Base-by-base conservation (phyloP, 139 green algal species). In the Chlamydomonas urium region DNA sequence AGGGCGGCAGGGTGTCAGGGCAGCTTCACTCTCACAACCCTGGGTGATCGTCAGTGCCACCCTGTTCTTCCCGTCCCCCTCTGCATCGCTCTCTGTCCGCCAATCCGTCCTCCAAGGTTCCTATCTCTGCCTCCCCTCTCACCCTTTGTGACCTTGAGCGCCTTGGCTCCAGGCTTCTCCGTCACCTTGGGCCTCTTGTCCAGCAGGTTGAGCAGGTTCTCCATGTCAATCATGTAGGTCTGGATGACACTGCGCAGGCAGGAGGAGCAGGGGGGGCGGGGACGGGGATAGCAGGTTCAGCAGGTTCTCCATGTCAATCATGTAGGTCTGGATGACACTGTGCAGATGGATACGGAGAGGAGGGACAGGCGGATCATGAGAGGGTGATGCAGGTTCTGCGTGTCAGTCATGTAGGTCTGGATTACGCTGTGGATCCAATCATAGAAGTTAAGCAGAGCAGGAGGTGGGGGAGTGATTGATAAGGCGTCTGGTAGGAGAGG, bases 271-370 rank as follows among this genome's bases (percentile, higher is more conserved):
- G n/a, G n/a, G n/a, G n/a, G n/a, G n/a, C n/a, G n/a, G n/a, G n/a
- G n/a, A n/a, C n/a, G n/a, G n/a, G n/a, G n/a, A n/a, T n/a, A 96
- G 74, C 67, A 94, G 76, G 33, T 89, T 76, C 60, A 93, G 86
- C 66, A 93, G 83, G 74, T 88, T 88, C 76, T 95, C 86, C 85
- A 92, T 86, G 74, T 71, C 91, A 37, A 97, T 87, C 81, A 93
- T 84, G 72, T 86, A 84, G 24, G 63, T 71, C 38, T 71, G 63
- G 38, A 71, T 71, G 6, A 71, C 63, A 10, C 63, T 68, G 60
- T 36, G n/a, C n/a, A n/a, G n/a, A n/a, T n/a, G n/a, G n/a, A n/a
- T n/a, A n/a, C n/a, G n/a, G n/a, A n/a, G n/a, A n/a, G n/a, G n/a
- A n/a, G n/a, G n/a, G n/a, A n/a, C n/a, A n/a, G n/a, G n/a, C n/a